Evolutionary conservation across 202 grass and related monocot species (phyloP).

Genomic region (Eragrostis tef): DNA sequence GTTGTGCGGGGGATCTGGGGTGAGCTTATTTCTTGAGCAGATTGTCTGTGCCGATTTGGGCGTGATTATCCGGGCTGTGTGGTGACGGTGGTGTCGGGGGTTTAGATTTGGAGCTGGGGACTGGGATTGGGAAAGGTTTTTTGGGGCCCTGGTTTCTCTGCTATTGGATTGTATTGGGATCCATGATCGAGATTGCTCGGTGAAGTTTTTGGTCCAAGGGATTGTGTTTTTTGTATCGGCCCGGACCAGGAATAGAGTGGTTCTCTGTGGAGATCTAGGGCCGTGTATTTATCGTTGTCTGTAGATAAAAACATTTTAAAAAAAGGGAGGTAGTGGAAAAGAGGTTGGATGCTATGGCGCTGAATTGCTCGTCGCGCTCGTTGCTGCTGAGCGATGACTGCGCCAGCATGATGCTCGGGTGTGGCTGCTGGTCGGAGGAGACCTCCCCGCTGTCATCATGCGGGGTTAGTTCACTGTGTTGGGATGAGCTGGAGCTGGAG

Average conservation of each 20-base stretch:
- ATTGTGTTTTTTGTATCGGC: conserved; percentile 59
- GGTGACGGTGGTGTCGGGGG: conserved; percentile 13
- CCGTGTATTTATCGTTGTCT: conserved; percentile 17
- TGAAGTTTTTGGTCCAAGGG: conserved; percentile 89
- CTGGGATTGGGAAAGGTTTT: not conserved
- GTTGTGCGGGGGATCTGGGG: conserved; percentile 19
- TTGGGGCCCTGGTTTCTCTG: conserved; percentile 19
- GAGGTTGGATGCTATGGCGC: conserved; percentile 48
- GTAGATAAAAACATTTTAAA: not conserved
- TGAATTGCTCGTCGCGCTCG: conserved; percentile 57
- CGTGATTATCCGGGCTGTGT: conserved; percentile 5
- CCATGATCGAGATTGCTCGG: conserved; percentile 66
- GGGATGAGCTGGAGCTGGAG: conserved; percentile 52
- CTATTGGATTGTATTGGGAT: conserved; percentile 49
- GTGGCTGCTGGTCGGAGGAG: conserved; percentile 52
- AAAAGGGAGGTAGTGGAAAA: conserved; percentile 5
- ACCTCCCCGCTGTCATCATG: conserved; percentile 60
- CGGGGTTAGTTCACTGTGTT: conserved; percentile 43
- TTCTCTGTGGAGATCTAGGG: conserved; percentile 62
- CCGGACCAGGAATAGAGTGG: conserved; percentile 77
- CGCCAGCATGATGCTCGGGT: conserved; percentile 47
- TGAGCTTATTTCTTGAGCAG: not conserved
- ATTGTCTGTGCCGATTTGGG: conserved; percentile 16
- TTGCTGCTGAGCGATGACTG: conserved; percentile 49
- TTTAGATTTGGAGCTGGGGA: conserved; percentile 18